Conservation (phyloP, 148 eudicot species). For the Amaranthus hypochondriacus region DNA sequence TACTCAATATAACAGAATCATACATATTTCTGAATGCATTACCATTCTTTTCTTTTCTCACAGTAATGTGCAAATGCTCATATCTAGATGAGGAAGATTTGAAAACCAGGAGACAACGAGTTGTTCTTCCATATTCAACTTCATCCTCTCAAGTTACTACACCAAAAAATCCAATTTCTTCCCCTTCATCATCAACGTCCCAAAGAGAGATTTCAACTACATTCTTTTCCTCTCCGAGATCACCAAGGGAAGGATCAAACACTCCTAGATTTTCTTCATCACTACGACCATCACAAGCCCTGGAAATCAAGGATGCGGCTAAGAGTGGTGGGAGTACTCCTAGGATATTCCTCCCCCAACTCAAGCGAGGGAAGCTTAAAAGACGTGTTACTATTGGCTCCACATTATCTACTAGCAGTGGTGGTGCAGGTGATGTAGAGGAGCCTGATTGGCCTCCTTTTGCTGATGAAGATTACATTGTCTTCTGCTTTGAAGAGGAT, state of each 20-base stretch:
- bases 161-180: constrained; percentile 12
- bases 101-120: constrained; percentile 15
- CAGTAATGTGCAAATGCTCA: constrained; percentile 46
- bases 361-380: constrained; percentile 39
- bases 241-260: constrained; percentile 2
- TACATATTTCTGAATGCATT: constrained; percentile 31
- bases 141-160: constrained; percentile 24
- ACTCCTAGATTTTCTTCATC: constrained; percentile 11
- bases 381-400: constrained; percentile 40
- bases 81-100: constrained; percentile 30
- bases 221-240: constrained; percentile 14
- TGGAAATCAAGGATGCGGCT: constrained; percentile 26
- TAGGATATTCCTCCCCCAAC: constrained; percentile 26
- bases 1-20: neutral
- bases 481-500: constrained; percentile 65
- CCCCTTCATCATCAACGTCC: constrained; percentile 26
- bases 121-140: constrained; percentile 14
- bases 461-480: constrained; percentile 73
- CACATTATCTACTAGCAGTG: constrained; percentile 24
- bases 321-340: constrained; percentile 14
- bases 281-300: constrained; percentile 12
- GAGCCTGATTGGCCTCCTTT: constrained; percentile 46
- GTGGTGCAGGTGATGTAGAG: constrained; percentile 32
- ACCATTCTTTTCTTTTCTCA: constrained; percentile 45
- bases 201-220: constrained; percentile 18